A percentile compares a stretch with the other conserved stretches of the same genome.
Evolutionary conservation across 345 rosid species (phyloP).

Genomic region (Arabidopsis thaliana): DNA sequence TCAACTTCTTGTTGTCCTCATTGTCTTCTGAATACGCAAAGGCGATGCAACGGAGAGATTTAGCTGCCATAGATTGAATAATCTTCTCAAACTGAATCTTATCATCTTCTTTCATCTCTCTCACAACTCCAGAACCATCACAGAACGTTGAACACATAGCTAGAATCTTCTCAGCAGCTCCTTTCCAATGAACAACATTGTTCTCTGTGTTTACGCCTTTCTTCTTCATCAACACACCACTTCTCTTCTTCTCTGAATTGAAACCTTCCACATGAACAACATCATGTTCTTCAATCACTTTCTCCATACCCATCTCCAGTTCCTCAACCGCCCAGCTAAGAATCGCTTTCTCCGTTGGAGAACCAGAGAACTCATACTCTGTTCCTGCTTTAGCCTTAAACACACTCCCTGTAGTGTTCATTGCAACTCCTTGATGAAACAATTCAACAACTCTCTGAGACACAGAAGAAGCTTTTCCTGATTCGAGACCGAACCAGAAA

Average conservation of each 20-base stretch:
- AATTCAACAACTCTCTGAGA: slow-evolving; percentile 50
- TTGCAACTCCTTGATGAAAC: slow-evolving; percentile 61
- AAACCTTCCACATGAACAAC: slow-evolving; percentile 69
- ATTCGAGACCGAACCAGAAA: slow-evolving; percentile 66
- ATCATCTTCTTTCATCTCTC: slow-evolving; percentile 42
- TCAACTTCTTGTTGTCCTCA: slow-evolving; percentile 40
- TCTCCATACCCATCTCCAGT: slow-evolving; percentile 52
- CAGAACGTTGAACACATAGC: slow-evolving; percentile 67
- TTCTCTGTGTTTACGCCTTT: slow-evolving; percentile 39
- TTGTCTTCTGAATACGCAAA: slow-evolving; percentile 58
- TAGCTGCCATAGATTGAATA: slow-evolving; percentile 70
- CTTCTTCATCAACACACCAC: slow-evolving; percentile 61
- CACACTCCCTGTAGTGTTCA: slow-evolving; percentile 70
- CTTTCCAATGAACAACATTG: slow-evolving; percentile 73
- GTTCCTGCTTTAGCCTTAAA: slow-evolving; percentile 48
- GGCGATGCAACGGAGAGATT: slow-evolving; percentile 74
- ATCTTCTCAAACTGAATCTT: slow-evolving; percentile 50
- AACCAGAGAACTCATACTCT: slow-evolving; percentile 56
- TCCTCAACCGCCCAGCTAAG: slow-evolving; percentile 70
- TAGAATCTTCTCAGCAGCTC: slow-evolving; percentile 79
- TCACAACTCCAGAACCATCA: slow-evolving; percentile 54
- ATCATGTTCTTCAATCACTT: slow-evolving; percentile 39
- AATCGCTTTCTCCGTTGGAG: slow-evolving; percentile 79
- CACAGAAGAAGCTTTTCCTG: slow-evolving; percentile 24
- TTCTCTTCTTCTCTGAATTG: slow-evolving; percentile 70